A percentile compares a stretch with the other conserved stretches of the same genome.
phyloP scores from a whole-genome alignment of 2,329 filamentous ascomycete genomes.

The Aspergillus hortae region DNA sequence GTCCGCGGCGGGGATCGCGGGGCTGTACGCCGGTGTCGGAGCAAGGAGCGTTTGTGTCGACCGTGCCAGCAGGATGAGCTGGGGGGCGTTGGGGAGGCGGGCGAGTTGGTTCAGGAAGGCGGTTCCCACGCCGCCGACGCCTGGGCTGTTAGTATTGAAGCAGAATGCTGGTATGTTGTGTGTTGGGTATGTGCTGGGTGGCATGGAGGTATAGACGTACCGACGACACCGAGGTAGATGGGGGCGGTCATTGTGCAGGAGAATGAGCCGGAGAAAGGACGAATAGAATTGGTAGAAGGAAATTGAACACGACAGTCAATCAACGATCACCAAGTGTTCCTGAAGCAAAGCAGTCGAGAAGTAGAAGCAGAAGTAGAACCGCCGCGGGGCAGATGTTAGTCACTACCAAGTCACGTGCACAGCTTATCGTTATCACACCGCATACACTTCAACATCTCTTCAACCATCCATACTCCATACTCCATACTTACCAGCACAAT shows the following conservation, averaged over 20 bases:
- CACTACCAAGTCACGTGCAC: neutral
- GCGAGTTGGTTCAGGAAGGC: constrained; percentile 82
- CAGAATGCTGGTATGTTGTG: neutral
- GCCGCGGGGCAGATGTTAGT: neutral
- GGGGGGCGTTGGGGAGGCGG: constrained; percentile 64
- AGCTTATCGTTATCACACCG: too few species aligned
- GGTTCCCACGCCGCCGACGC: constrained; percentile 89
- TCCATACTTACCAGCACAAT: constrained; percentile 5
- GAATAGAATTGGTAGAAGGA: neutral
- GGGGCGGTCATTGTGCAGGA: constrained; percentile 29
- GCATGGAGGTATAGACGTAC: constrained; percentile 20
- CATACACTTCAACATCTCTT: neutral
- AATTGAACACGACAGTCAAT: neutral
- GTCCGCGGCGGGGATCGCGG: constrained; percentile 57
- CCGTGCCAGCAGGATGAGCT: constrained; percentile 79
- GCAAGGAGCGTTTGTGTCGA: constrained; percentile 79
- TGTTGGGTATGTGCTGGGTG: neutral
- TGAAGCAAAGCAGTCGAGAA: neutral
- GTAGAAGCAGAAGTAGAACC: neutral
- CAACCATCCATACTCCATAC: neutral
- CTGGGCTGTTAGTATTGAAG: constrained; percentile 42
- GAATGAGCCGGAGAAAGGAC: neutral
- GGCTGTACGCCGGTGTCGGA: constrained; percentile 62
- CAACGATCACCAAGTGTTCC: neutral
- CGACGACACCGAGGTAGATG: constrained; percentile 43